Percentiles rank a stretch among this genome's conserved stretches.
These are phyloP conservation scores for Talaromyces sp. DNA, from an alignment of 2,329 filamentous ascomycete species.

Conservation along the genomic window DNA sequence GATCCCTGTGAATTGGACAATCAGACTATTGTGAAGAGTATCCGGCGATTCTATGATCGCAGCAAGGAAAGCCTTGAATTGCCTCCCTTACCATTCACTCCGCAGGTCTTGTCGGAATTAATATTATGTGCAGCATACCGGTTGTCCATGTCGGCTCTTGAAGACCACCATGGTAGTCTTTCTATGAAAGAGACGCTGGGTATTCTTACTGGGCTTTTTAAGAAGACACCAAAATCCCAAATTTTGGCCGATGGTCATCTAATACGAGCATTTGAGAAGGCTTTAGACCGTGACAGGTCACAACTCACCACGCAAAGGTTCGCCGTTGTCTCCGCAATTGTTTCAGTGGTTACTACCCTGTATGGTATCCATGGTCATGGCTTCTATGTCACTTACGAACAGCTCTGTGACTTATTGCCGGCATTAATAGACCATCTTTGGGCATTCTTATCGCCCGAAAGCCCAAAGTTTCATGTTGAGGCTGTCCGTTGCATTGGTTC, in stretches of 20 bases:
- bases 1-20: conserved; percentile 18
- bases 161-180: conserved; percentile 25
- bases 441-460: conserved; percentile 73
- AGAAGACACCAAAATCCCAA: conserved; percentile 38
- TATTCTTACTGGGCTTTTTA: conserved; percentile 53
- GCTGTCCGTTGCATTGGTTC: conserved; percentile 82
- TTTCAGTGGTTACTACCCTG: conserved; percentile 49
- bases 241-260: conserved; percentile 33
- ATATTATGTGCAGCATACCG: conserved; percentile 59
- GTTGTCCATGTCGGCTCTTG: conserved; percentile 33
- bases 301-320: conserved; percentile 32
- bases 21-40: conserved; percentile 55
- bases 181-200: conserved; percentile 58
- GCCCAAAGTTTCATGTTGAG: conserved; percentile 92
- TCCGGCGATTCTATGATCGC: conserved; percentile 64
- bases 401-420: conserved; percentile 61
- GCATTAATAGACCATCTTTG: conserved; percentile 71
- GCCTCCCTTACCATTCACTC: conserved; percentile 57
- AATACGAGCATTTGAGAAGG: conserved; percentile 32
- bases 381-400: conserved; percentile 39
- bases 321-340: conserved; percentile 35
- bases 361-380: conserved; percentile 36
- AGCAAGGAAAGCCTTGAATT: conserved; percentile 68
- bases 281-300: conserved; percentile 23
- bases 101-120: conserved; percentile 57